Evolutionary conservation across 352 stramenopile species (phyloP).

Genomic region (Phytophthora pseudosyringae): DNA sequence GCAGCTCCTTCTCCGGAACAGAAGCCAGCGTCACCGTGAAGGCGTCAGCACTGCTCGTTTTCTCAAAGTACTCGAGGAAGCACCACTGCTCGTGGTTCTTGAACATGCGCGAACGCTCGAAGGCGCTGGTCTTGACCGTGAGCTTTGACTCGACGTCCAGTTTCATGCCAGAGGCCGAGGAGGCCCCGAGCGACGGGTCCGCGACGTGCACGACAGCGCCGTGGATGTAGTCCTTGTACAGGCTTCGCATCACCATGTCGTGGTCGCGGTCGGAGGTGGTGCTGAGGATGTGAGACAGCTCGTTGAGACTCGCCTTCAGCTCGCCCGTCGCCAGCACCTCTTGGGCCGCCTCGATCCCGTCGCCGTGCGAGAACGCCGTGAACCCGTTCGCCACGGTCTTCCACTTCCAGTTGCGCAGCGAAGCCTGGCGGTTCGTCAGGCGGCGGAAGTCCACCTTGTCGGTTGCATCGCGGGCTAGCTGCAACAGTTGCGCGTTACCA

Average conservation of each 20-base stretch:
- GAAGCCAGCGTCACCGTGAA: slow-evolving; percentile 44
- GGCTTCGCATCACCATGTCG: slow-evolving; percentile 43
- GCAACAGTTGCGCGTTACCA: slow-evolving; percentile 22
- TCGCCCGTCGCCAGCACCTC: slow-evolving; percentile 39
- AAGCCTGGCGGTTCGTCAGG: slow-evolving; percentile 33
- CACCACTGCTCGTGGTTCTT: slow-evolving; percentile 51
- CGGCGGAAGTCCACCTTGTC: slow-evolving; percentile 38
- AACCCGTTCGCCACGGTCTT: slow-evolving; percentile 41
- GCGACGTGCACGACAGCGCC: slow-evolving; percentile 45
- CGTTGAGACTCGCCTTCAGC: slow-evolving; percentile 48
- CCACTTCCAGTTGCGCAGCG: slow-evolving; percentile 42
- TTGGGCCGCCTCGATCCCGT: slow-evolving; percentile 35
- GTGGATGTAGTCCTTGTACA: slow-evolving; percentile 62
- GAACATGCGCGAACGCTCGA: slow-evolving; percentile 50
- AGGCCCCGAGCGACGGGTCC: slow-evolving; percentile 14
- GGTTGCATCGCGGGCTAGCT: slow-evolving; percentile 30
- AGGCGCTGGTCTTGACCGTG: slow-evolving; percentile 43
- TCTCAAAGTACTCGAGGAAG: slow-evolving; percentile 42
- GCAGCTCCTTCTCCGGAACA: slow-evolving; percentile 35
- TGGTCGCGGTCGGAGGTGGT: slow-evolving; percentile 36
- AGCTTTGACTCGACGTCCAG: slow-evolving; percentile 26
- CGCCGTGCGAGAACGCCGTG: slow-evolving; percentile 42
- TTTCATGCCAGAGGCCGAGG: slow-evolving; percentile 14
- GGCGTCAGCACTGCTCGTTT: slow-evolving; percentile 25
- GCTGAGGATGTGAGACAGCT: slow-evolving; percentile 43